Evolutionary conservation across 176 grass and related monocot species (phyloP).

Genomic region (Carex littledalei): DNA sequence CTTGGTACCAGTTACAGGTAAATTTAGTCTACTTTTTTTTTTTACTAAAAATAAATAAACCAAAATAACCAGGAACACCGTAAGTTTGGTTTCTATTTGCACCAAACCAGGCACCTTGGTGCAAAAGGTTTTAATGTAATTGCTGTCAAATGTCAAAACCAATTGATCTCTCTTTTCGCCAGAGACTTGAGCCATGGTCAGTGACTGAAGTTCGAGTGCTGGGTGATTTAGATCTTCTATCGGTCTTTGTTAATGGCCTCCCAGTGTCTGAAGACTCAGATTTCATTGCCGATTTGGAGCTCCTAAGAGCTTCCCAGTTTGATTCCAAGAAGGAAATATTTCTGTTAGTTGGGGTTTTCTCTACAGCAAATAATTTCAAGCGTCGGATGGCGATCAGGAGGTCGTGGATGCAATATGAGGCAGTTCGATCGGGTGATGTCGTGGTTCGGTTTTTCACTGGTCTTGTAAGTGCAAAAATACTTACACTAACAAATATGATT

Average conservation of each 20-base stretch:
- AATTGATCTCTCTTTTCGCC: constrained; percentile 17
- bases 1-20: background rate
- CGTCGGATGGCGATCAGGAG: constrained; percentile 74
- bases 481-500: constrained; percentile 2
- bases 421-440: constrained; percentile 68
- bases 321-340: constrained; percentile 43
- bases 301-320: constrained; percentile 49
- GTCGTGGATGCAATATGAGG: constrained; percentile 89
- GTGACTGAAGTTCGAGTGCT: constrained; percentile 59
- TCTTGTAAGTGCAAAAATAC: constrained; percentile 60
- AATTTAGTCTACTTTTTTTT: background rate
- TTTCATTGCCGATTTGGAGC: constrained; percentile 34
- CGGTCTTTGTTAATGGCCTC: constrained; percentile 58
- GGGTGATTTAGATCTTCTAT: constrained; percentile 71
- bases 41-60: background rate
- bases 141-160: constrained; percentile 39
- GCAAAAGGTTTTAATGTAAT: background rate
- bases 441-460: constrained; percentile 77
- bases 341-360: constrained; percentile 73
- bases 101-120: background rate
- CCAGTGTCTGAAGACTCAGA: constrained; percentile 66
- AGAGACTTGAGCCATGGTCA: constrained; percentile 82
- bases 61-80: background rate
- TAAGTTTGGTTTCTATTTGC: background rate
- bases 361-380: constrained; percentile 90